Base-by-base conservation (phyloP, 306 rosid species). In the Delonix regia region DNA sequence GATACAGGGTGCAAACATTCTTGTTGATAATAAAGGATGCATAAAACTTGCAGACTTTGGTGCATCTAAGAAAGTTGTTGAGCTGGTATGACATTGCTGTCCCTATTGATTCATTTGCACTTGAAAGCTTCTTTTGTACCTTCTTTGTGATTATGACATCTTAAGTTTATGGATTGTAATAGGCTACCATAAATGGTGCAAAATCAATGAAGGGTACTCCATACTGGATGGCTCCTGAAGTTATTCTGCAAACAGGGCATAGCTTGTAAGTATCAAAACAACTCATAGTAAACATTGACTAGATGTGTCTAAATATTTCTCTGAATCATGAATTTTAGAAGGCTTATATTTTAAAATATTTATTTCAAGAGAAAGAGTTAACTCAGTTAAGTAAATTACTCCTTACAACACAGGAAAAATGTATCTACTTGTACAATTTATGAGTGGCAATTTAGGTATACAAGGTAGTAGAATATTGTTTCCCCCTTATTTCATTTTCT, bases 221-320 rank as follows among this genome's bases (percentile, higher is more conserved):
- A 14, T 93, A 92, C 83, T 94, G 98, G 98, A 94, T 94, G 98
- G 94, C 98, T 48, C 98, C 98, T 7, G 98, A 94, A 89, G 98
- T 94, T 80, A 88, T 94, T 80, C 89, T 91, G 64, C 97, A 94
- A 84, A 94, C 97, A 65, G 98, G 98, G 41, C 96, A 92, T 87
- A 94, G 97, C 83, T 90, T 93, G 98, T 94, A 85, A 91, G 98
- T 63, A 64, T 41, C 27, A 49, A 63, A 24, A 45, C 18, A 67
- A 53, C 71, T 62, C 52, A 57, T 73, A 27, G 52, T 67, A 41
- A 74, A 53, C 53, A 34, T 60, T 14, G 9, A 24, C 21, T 34
- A 44, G 33, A 9, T 22, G 13, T 4, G 34, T 24, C 18, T 9
- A 56, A 56, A 24, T 56, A 56, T 56, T 22, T 56, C 4, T 56